These are phyloP conservation scores for Alternaria atra DNA, from an alignment of 2,329 filamentous ascomycete genomes.

Conservation along the genomic window DNA sequence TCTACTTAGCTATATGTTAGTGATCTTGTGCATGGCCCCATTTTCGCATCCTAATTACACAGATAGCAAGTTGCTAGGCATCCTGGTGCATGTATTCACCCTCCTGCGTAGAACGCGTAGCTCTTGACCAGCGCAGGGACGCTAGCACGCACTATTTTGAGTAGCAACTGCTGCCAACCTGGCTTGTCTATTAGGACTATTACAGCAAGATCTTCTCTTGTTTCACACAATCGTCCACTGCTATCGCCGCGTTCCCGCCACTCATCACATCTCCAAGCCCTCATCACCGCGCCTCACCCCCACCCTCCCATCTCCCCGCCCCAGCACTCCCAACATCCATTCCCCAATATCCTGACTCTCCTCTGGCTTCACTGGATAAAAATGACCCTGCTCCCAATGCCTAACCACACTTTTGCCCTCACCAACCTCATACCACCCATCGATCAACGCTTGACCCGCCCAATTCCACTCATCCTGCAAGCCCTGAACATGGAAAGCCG, in stretches of 20 bases:
- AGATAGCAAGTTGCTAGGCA: background rate
- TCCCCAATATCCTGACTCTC: constrained; percentile 42
- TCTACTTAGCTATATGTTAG: background rate
- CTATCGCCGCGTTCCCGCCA: background rate
- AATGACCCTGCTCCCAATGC: constrained; percentile 48
- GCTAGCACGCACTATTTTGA: background rate
- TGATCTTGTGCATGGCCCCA: background rate
- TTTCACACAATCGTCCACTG: background rate
- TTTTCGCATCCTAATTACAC: background rate
- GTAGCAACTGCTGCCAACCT: background rate
- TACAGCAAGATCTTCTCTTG: background rate
- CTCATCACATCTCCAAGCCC: background rate
- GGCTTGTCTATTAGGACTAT: background rate
- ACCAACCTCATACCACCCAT: constrained; percentile 35
- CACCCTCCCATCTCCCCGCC: constrained; percentile 1
- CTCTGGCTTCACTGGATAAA: constrained; percentile 45
- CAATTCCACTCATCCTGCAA: constrained; percentile 47
- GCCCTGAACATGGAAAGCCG: constrained; percentile 47
- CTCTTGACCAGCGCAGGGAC: background rate
- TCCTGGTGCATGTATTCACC: background rate
- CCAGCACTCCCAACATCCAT: constrained; percentile 31
- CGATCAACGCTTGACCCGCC: constrained; percentile 43
- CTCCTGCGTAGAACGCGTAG: background rate
- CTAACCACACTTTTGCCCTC: constrained; percentile 36
- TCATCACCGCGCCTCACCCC: background rate